Percentiles rank a stretch among this genome's conserved stretches.
Evolutionary conservation across 176 grass and related monocot genomes (phyloP).

Genomic region (Olyra latifolia): DNA sequence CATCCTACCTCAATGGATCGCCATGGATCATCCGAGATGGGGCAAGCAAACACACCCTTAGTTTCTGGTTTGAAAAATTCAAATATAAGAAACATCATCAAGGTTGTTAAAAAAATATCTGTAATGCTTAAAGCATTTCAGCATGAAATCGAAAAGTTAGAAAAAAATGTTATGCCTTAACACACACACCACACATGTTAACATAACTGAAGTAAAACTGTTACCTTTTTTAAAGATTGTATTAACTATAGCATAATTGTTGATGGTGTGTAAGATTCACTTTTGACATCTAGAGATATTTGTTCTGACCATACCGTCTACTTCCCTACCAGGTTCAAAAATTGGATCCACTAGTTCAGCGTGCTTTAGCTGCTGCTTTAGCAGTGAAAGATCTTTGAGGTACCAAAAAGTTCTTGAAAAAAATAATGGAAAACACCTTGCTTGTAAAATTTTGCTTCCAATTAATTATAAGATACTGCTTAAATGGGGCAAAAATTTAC

Average conservation of each 20-base stretch:
- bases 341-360: slow-evolving; percentile 64
- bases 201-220: no score
- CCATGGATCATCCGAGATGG: no score
- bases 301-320: slow-evolving; percentile 24
- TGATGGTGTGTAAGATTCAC: background rate
- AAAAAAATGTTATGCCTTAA: background rate
- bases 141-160: background rate
- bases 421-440: background rate
- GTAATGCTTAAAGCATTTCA: background rate
- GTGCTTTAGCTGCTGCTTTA: slow-evolving; percentile 60
- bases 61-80: background rate
- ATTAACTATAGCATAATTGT: no score
- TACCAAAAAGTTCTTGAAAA: slow-evolving; percentile 33
- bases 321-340: slow-evolving; percentile 60
- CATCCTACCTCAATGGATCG: no score
- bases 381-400: slow-evolving; percentile 73
- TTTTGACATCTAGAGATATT: slow-evolving; percentile 23
- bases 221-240: no score
- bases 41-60: no score
- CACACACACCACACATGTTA: no score
- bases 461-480: background rate
- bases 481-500: background rate
- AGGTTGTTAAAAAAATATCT: background rate
- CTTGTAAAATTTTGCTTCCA: background rate
- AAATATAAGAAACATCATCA: background rate